These are phyloP conservation scores for Chlorella sp. DNA, from an alignment of 139 green algal genomes.

Conservation along the genomic window DNA sequence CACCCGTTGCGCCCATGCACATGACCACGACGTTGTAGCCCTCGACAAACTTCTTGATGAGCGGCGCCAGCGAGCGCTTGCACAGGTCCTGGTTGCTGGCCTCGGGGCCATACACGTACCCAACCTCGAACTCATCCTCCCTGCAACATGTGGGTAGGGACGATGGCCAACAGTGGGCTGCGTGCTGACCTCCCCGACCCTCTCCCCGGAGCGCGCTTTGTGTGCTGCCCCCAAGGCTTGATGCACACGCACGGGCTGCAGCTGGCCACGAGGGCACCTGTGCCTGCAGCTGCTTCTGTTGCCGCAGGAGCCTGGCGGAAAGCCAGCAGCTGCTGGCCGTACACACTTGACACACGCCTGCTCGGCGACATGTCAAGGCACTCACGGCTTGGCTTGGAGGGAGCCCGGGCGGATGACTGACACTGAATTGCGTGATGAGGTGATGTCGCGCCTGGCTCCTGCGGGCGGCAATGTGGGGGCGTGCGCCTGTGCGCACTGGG, in stretches of 20 bases:
- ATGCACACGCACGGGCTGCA: no score
- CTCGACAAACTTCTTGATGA: constrained; percentile 51
- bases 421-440: constrained; percentile 29
- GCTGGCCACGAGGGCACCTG: no score
- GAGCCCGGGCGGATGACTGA: constrained; percentile 29
- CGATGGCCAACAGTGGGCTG: no score
- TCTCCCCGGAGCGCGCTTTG: no score
- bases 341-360: background rate
- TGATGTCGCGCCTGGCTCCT: constrained; percentile 36
- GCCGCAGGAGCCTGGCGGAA: no score
- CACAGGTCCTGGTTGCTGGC: constrained; percentile 39
- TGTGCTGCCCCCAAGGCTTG: no score
- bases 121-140: constrained; percentile 54
- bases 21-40: constrained; percentile 48
- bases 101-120: constrained; percentile 52
- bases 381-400: constrained; percentile 40
- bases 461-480: background rate
- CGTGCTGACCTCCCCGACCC: no score
- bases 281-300: no score
- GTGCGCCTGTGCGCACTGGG: background rate
- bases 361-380: background rate
- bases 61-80: constrained; percentile 32
- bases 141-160: no score
- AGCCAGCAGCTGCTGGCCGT: no score
- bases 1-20: constrained; percentile 49